Percentiles rank a stretch among this genome's conserved stretches.
phyloP scores from a whole-genome alignment of 2,329 filamentous ascomycete genomes.

The Lizonia empirigonia region DNA sequence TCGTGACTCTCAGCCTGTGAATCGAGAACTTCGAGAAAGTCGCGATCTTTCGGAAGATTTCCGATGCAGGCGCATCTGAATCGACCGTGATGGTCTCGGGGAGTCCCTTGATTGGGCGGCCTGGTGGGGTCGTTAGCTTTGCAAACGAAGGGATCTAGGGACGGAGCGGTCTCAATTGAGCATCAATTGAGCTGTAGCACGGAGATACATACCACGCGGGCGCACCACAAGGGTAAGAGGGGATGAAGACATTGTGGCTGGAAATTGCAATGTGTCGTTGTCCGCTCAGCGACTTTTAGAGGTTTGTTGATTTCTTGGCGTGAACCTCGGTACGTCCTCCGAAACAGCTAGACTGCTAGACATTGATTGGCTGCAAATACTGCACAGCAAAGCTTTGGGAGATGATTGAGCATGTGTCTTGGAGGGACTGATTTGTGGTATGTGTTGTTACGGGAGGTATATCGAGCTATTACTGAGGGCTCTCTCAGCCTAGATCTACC shows the following conservation, averaged over 20 bases:
- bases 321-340: conserved; percentile 17
- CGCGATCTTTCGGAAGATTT: conserved; percentile 64
- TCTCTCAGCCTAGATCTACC: conserved; percentile 57
- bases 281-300: conserved; percentile 13
- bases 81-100: conserved; percentile 61
- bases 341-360: conserved; percentile 4
- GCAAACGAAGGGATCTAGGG: conserved; percentile 11
- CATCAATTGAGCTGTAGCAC: conserved; percentile 3
- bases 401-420: background rate
- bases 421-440: background rate
- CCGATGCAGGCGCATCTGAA: conserved; percentile 57
- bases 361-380: background rate
- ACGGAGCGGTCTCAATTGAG: conserved; percentile 6
- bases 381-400: background rate
- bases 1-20: conserved; percentile 68
- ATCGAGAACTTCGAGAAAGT: conserved; percentile 60
- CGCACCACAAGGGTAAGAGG: conserved; percentile 52
- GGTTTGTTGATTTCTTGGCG: conserved; percentile 16
- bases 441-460: background rate
- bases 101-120: conserved; percentile 66
- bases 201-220: conserved; percentile 50
- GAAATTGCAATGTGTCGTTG: conserved; percentile 2
- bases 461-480: background rate
- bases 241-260: conserved; percentile 50
- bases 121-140: conserved; percentile 44